phyloP scores from a whole-genome alignment of 805 yeast genomes.

The Wickerhamomyces chaumierensis region DNA sequence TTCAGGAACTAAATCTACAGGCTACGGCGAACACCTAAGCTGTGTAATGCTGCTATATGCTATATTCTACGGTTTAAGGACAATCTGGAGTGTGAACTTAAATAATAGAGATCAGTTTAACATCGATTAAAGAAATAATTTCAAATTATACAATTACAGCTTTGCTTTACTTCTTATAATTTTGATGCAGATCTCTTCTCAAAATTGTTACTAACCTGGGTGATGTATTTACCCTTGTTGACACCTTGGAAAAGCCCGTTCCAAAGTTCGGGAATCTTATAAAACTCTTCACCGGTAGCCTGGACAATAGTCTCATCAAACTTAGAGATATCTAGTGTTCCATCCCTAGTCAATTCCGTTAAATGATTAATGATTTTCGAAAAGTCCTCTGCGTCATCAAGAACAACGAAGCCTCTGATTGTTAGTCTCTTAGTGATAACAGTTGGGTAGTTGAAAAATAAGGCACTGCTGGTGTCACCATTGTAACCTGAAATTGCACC shows the following conservation, averaged over 20 bases:
- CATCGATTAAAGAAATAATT: too few relatives aligned
- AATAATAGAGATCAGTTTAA: too few relatives aligned
- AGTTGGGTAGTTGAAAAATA: constrained; percentile 26
- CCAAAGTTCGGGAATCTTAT: constrained; percentile 35
- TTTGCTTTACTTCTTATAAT: too few relatives aligned
- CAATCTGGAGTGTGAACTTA: too few relatives aligned
- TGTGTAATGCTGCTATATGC: too few relatives aligned
- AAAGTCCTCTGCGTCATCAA: constrained; percentile 28
- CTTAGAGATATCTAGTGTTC: constrained; percentile 26
- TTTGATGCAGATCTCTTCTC: too few relatives aligned
- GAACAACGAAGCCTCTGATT: constrained; percentile 39
- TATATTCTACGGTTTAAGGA: too few relatives aligned
- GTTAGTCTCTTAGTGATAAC: constrained; percentile 38
- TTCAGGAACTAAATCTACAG: too few relatives aligned
- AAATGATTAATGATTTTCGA: constrained; percentile 26
- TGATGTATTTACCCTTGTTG: constrained; percentile 38
- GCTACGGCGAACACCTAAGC: too few relatives aligned
- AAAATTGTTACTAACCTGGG: constrained; percentile 21
- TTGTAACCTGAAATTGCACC: constrained; percentile 53
- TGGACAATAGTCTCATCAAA: constrained; percentile 27
- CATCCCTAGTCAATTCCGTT: constrained; percentile 24
- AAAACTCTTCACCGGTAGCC: constrained; percentile 27
- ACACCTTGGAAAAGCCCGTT: constrained; percentile 28
- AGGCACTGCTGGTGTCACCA: constrained; percentile 12
- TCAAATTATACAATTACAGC: too few relatives aligned